phyloP scores from a whole-genome alignment of 345 rosid species.

The Salix viminalis region DNA sequence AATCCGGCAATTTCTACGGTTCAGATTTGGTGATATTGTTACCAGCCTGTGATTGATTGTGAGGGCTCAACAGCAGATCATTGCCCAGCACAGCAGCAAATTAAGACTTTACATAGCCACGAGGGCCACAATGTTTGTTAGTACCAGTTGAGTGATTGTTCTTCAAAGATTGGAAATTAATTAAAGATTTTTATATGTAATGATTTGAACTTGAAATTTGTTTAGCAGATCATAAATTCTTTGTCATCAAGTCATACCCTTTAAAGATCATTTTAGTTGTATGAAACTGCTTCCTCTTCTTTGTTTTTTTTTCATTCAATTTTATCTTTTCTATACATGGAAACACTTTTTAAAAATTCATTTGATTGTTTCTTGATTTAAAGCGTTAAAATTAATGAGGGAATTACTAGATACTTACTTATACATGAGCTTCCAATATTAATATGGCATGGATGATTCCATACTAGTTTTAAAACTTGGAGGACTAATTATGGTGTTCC shows the following conservation, averaged over 20 bases:
- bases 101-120: neutral
- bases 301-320: too few species aligned
- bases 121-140: neutral
- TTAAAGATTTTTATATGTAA: neutral
- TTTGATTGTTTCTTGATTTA: too few species aligned
- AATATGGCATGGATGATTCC: too few species aligned
- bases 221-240: fast-evolving
- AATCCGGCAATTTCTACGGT: constrained; percentile 16
- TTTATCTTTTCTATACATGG: neutral
- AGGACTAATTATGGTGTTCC: too few species aligned
- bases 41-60: constrained; percentile 22
- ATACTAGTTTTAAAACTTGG: too few species aligned
- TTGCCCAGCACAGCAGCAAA: neutral
- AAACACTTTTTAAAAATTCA: neutral
- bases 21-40: neutral
- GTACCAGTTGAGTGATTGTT: neutral
- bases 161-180: too few species aligned
- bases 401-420: neutral
- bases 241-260: fast-evolving
- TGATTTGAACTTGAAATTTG: too few species aligned
- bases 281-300: too few species aligned
- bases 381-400: neutral
- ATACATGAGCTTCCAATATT: neutral
- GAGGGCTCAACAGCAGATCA: constrained; percentile 32
- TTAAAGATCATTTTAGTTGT: neutral